Percentiles rank a stretch among this genome's conserved stretches.
These are phyloP conservation scores for Sonneratia caseolaris DNA, from an alignment of 345 rosid species.

Conservation along the genomic window DNA sequence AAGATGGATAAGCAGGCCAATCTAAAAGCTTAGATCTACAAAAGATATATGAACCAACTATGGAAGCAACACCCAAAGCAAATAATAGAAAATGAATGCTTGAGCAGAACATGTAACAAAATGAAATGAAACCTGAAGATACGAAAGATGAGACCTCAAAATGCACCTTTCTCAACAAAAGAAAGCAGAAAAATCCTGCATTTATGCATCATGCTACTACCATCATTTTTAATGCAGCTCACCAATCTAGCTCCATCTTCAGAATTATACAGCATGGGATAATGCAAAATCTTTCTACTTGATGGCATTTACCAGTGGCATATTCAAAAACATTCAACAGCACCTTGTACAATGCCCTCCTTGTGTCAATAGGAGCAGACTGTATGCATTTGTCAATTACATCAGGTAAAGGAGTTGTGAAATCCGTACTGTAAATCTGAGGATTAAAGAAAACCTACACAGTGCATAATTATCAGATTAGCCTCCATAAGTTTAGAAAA, in stretches of 20 bases:
- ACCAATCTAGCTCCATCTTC: background rate
- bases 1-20: background rate
- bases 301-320: background rate
- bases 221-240: background rate
- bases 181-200: background rate
- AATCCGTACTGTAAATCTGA: slow-evolving; percentile 78
- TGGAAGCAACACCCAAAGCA: too few relatives aligned
- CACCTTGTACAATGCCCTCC: slow-evolving; percentile 97
- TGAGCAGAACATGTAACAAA: background rate
- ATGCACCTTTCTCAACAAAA: background rate
- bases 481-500: background rate
- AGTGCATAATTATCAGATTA: slow-evolving; percentile 12
- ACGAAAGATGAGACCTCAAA: background rate
- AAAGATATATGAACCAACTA: too few relatives aligned
- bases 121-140: background rate
- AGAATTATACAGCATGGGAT: background rate
- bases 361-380: slow-evolving; percentile 96
- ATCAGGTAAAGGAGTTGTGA: slow-evolving; percentile 63
- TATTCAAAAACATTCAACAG: background rate
- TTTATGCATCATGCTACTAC: background rate
- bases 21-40: too few relatives aligned
- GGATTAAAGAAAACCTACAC: slow-evolving; percentile 85
- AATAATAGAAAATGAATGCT: background rate
- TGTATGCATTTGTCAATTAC: slow-evolving; percentile 93
- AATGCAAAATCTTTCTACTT: background rate